These are phyloP conservation scores for Candida taoyuanica DNA, from an alignment of 805 yeast species.

Conservation along the genomic window DNA sequence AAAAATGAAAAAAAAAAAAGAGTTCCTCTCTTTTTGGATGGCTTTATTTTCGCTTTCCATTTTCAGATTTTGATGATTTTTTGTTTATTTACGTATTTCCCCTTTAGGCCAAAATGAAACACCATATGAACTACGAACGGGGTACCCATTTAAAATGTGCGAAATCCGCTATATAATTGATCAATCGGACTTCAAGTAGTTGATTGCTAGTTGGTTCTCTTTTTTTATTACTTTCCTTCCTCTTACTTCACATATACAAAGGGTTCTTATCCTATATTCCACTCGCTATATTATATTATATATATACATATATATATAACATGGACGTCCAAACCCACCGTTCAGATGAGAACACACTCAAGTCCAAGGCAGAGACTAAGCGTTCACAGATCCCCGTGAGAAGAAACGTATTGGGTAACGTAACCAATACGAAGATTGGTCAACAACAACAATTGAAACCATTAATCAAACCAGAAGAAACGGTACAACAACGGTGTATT, in stretches of 20 bases:
- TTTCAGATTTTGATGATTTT: background rate
- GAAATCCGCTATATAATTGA: background rate
- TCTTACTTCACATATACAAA: too few relatives aligned
- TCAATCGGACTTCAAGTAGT: too few relatives aligned
- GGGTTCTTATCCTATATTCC: too few relatives aligned
- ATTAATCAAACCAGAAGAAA: background rate
- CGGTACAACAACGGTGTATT: constrained; percentile 30
- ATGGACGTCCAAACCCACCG: constrained; percentile 6
- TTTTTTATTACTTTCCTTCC: too few relatives aligned
- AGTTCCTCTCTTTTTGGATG: background rate
- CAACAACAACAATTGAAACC: constrained; percentile 5
- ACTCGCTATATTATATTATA: background rate
- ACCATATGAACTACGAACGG: too few relatives aligned
- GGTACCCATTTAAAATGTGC: background rate
- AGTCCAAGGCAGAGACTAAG: constrained; percentile 7
- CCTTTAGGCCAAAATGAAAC: constrained; percentile 1
- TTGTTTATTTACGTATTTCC: constrained; percentile 2
- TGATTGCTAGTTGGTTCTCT: too few relatives aligned
- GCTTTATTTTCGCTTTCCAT: background rate
- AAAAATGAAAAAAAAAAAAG: too few relatives aligned
- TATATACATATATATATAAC: background rate
- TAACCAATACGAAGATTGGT: constrained; percentile 25
- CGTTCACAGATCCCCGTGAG: constrained; percentile 27
- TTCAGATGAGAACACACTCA: constrained; percentile 23
- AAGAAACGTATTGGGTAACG: constrained; percentile 27